Evolutionary conservation across 306 rosid species (phyloP).

Genomic region (Lathyrus tuberosus): DNA sequence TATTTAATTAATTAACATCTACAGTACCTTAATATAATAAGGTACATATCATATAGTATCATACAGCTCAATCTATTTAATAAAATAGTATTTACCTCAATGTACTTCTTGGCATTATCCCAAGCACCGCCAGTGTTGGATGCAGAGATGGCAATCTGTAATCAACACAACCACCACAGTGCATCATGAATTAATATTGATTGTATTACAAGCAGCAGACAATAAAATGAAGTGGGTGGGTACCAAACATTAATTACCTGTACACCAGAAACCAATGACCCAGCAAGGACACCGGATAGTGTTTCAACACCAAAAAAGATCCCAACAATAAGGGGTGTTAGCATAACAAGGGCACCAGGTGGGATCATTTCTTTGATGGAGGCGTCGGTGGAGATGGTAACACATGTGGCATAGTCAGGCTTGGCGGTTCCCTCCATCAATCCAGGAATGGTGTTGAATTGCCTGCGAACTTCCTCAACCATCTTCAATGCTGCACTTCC

Average conservation of each 20-base stretch:
- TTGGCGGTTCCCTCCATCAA: slow-evolving; percentile 91
- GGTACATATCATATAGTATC: background rate
- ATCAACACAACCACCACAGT: slow-evolving; percentile 7
- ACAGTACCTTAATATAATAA: background rate
- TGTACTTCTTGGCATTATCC: slow-evolving; percentile 97
- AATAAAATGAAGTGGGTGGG: background rate
- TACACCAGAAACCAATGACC: slow-evolving; percentile 90
- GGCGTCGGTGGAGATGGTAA: slow-evolving; percentile 93
- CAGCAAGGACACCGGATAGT: slow-evolving; percentile 94
- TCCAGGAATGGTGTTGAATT: slow-evolving; percentile 89
- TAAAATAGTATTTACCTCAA: slow-evolving; percentile 61
- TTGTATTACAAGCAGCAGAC: slow-evolving; percentile 17
- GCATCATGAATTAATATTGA: background rate
- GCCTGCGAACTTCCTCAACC: slow-evolving; percentile 99
- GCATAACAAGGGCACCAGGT: slow-evolving; percentile 98
- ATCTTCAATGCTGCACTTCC: slow-evolving; percentile 96
- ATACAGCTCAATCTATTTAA: background rate
- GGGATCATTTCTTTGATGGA: slow-evolving; percentile 96
- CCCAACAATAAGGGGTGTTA: slow-evolving; percentile 89
- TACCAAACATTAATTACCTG: slow-evolving; percentile 55
- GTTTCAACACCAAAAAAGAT: slow-evolving; percentile 96
- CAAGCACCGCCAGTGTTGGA: slow-evolving; percentile 99
- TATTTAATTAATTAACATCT: background rate
- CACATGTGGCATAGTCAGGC: slow-evolving; percentile 94
- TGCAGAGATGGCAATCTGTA: slow-evolving; percentile 92